These are phyloP conservation scores for Pezicula carpinea DNA, from an alignment of 2,329 filamentous ascomycete species.

Conservation along the genomic window DNA sequence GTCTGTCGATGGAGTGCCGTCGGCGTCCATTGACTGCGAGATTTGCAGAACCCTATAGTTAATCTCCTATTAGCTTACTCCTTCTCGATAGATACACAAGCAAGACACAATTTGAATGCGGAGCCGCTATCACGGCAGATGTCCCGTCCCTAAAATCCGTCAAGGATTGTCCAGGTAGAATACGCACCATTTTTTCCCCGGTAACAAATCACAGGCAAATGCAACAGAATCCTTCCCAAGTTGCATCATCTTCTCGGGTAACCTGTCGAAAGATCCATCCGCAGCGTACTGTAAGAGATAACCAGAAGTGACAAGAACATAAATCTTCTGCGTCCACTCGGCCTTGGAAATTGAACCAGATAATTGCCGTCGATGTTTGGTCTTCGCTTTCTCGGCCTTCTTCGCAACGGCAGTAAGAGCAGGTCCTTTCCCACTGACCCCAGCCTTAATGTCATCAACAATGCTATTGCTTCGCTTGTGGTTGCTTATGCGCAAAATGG, in stretches of 20 bases:
- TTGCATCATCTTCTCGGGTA: constrained; percentile 70
- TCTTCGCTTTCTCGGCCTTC: constrained; percentile 40
- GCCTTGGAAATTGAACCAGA: constrained; percentile 36
- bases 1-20: constrained; percentile 45
- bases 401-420: constrained; percentile 12
- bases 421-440: constrained; percentile 13
- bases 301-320: constrained; percentile 64
- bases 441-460: constrained; percentile 29
- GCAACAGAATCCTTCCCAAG: constrained; percentile 72
- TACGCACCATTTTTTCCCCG: constrained; percentile 61
- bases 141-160: too few species aligned
- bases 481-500: constrained; percentile 54
- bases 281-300: constrained; percentile 71
- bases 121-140: too few species aligned
- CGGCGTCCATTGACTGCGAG: constrained; percentile 58
- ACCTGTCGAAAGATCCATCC: constrained; percentile 63
- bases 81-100: too few species aligned
- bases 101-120: too few species aligned
- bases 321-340: constrained; percentile 69
- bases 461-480: constrained; percentile 47
- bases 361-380: constrained; percentile 30
- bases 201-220: constrained; percentile 75
- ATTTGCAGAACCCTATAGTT: constrained; percentile 60
- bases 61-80: too few species aligned
- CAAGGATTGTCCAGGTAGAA: too few species aligned